These are phyloP conservation scores for Nannizziopsis arthrosporioides DNA, from an alignment of 2,329 filamentous ascomycete genomes.

Conservation along the genomic window DNA sequence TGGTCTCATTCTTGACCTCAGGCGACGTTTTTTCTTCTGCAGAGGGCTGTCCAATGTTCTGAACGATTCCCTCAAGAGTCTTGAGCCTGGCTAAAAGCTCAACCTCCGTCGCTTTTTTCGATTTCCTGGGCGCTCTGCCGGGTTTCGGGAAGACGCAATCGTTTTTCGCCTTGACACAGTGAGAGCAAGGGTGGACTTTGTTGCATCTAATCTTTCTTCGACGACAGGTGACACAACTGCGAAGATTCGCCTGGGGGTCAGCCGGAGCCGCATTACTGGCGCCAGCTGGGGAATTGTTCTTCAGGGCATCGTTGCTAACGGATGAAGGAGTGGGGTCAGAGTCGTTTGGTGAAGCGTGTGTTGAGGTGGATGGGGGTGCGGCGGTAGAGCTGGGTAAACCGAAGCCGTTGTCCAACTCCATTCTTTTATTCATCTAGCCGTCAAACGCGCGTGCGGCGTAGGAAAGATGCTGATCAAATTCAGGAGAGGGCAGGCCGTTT, in stretches of 20 bases:
- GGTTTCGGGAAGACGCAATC: constrained; percentile 53
- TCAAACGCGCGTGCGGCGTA: not conserved
- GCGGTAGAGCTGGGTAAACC: not conserved
- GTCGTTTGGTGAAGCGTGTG: not conserved
- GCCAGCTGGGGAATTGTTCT: not conserved
- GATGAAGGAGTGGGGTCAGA: not conserved
- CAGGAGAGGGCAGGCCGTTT: not conserved
- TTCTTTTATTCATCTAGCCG: not conserved
- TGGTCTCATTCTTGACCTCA: not conserved
- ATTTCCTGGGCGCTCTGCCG: constrained; percentile 48
- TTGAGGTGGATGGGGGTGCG: not conserved
- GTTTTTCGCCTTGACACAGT: constrained; percentile 40
- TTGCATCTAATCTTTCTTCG: constrained; percentile 40
- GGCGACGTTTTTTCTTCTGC: not conserved
- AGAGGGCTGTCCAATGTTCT: constrained; percentile 33
- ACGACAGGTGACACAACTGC: constrained; percentile 39
- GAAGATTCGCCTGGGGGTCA: constrained; percentile 22
- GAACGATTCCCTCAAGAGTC: constrained; percentile 50
- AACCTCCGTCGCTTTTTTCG: constrained; percentile 46
- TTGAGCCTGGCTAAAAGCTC: constrained; percentile 48
- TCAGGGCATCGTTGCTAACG: not conserved
- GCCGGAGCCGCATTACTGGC: constrained; percentile 13
- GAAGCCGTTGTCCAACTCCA: not conserved
- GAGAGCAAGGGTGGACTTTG: constrained; percentile 38
- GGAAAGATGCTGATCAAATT: not conserved